Evolutionary conservation across 2,329 filamentous ascomycete genomes (phyloP).

Genomic region (Leptographium wingfieldii): DNA sequence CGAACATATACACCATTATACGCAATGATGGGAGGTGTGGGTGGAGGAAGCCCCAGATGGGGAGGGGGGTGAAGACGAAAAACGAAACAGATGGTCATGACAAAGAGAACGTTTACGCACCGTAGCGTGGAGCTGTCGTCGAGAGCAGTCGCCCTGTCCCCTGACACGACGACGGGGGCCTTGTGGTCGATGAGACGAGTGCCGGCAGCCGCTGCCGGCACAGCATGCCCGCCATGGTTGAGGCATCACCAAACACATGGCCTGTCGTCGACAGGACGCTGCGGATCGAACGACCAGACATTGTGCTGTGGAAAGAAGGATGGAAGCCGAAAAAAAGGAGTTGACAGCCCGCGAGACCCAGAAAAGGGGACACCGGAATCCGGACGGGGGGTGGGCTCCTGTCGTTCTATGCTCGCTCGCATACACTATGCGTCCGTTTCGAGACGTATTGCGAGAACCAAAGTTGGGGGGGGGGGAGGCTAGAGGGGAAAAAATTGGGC

Average conservation of each 20-base stretch:
- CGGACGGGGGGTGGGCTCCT: not conserved
- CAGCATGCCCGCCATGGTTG: not conserved
- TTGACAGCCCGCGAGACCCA: not conserved
- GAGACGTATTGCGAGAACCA: not conserved
- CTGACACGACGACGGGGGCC: not conserved
- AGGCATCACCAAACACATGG: not conserved
- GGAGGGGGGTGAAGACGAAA: not conserved
- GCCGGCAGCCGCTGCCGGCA: not conserved
- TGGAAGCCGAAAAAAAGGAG: not conserved
- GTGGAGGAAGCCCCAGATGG: not conserved
- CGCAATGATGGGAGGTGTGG: not conserved
- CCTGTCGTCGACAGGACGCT: conserved; percentile 7
- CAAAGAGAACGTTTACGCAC: conserved; percentile 3
- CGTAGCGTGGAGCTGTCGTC: conserved; percentile 8
- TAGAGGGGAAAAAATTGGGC: not conserved
- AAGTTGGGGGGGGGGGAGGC: not conserved
- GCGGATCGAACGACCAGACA: conserved; percentile 12
- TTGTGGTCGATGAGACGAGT: not conserved
- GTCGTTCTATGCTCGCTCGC: not conserved
- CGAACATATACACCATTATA: too few relatives aligned
- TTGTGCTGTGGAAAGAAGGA: not conserved
- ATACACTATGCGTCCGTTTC: not conserved
- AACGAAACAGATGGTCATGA: not conserved
- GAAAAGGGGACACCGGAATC: not conserved
- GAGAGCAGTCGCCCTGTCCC: conserved; percentile 8